Base-by-base conservation (phyloP, 2,329 filamentous ascomycete genomes). In the Coniella vitis region DNA sequence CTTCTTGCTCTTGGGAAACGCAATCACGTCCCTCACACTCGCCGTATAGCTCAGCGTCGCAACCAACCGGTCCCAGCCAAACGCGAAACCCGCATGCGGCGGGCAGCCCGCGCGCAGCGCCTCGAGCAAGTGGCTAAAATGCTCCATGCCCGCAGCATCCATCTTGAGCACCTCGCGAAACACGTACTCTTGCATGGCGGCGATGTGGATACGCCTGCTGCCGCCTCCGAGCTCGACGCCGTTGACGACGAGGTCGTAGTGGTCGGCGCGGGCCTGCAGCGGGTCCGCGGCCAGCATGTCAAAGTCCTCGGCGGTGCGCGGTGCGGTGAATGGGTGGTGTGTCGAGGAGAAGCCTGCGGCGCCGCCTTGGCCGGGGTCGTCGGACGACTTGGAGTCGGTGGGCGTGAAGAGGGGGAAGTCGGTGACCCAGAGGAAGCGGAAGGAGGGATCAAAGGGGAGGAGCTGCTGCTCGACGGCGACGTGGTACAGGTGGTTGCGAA, bases 241-340 rank as follows among this genome's bases (percentile, higher is more conserved):
- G 63, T 98, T 98, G 58, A 97, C 79, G 0, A 98, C 91, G 13
- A 98, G 81, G 59, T 98, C 93, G 68, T 96, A 98, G 63, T 95
- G 90, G 59, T 95, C 91, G 3, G 86, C 94, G 57, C 77, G 79
- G 1, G 81, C 89, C 40, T 75, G 67, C 1, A 89, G 73, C 0
- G 93, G 91, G 36, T 90, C 75, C 0, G 75, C 82, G 34, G 82
- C 72, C 1, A 97, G 78, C 1, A 88, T 67, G 35, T 89, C 83
- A 14, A 95, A 77, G 61, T 97, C 90, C 4, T 72, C 69, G 0
- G 75, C 65, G 0, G 80, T 80, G 32, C 87, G 80, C 0, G 93
- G 93, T 0, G 93, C 87, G 0, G 93, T 98, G 67, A 98, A 98
- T 0, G 93, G 93, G 63, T 98, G 93, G 61, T 98, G 93, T 0